Percentiles rank a stretch among this genome's conserved stretches.
Evolutionary conservation across 1,139 yeast species (phyloP).

Genomic region (Nakaseomyces glabratus): DNA sequence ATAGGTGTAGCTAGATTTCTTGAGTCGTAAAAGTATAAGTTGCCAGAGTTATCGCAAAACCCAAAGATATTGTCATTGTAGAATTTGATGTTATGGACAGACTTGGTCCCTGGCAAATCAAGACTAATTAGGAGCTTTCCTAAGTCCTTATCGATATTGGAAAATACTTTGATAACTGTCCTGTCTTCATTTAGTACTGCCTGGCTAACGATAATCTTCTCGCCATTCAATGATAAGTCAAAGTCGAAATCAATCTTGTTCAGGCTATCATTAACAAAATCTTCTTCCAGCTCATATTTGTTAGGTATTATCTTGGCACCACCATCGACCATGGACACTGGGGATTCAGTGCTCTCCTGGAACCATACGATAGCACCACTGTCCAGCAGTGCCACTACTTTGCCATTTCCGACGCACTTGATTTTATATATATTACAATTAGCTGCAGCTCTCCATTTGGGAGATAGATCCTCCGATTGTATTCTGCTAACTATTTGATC

Average conservation of each 20-base stretch:
- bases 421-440: conserved; percentile 21
- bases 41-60: conserved; percentile 21
- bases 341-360: conserved; percentile 20
- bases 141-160: conserved; percentile 18
- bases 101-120: conserved; percentile 12
- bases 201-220: conserved; percentile 7
- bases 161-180: conserved; percentile 18
- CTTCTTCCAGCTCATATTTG: neutral
- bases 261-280: conserved; percentile 8
- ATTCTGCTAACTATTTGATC: conserved; percentile 10
- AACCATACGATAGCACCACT: conserved; percentile 29
- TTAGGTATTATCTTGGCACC: conserved; percentile 3
- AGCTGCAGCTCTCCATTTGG: conserved; percentile 24
- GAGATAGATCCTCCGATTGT: conserved; percentile 11
- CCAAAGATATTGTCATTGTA: conserved; percentile 22
- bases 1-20: conserved; percentile 15
- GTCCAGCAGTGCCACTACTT: conserved; percentile 20
- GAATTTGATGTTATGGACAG: conserved; percentile 20
- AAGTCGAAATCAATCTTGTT: conserved; percentile 18
- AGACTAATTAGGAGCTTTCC: conserved; percentile 21
- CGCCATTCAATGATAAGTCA: conserved; percentile 10
- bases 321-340: conserved; percentile 11
- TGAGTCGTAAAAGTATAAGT: conserved; percentile 24
- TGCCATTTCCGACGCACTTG: conserved; percentile 13
- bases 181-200: conserved; percentile 11